phyloP scores from a whole-genome alignment of 441 rosid genomes.

The Corymbia calophylla region DNA sequence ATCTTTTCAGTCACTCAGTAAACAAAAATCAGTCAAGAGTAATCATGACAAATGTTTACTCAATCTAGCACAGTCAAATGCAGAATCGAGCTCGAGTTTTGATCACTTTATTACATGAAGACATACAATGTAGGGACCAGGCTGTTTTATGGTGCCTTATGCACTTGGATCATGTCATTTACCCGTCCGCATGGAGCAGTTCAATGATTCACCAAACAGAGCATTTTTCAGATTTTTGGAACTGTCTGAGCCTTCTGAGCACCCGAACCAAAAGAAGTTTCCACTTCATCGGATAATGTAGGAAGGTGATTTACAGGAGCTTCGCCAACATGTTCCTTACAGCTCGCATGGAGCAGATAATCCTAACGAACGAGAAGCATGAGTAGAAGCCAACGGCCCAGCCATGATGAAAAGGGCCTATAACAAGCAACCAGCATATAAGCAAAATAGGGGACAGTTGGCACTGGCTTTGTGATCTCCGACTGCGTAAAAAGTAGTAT shows the following conservation, averaged over 20 bases:
- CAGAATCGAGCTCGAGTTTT: background rate
- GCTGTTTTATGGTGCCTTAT: background rate
- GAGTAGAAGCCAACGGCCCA: slow-evolving; percentile 8
- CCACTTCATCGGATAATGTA: background rate
- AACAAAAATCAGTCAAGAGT: background rate
- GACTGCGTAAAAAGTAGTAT: slow-evolving; percentile 9
- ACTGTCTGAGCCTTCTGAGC: background rate
- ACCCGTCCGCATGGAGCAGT: background rate
- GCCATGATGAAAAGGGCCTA: slow-evolving; percentile 1
- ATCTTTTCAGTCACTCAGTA: background rate
- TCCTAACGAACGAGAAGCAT: slow-evolving; percentile 8
- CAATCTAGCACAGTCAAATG: background rate
- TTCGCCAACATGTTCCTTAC: background rate
- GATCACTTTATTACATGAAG: background rate
- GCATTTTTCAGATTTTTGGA: background rate
- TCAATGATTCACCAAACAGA: background rate
- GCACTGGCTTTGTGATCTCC: slow-evolving; percentile 6
- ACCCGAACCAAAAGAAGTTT: background rate
- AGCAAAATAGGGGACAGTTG: slow-evolving; percentile 4
- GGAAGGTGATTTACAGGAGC: background rate
- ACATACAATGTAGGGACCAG: background rate
- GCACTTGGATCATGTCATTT: background rate
- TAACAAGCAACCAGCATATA: slow-evolving; percentile 7
- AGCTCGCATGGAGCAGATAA: background rate
- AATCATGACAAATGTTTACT: background rate